These are phyloP conservation scores for Bretschneidera sinensis DNA, from an alignment of 345 rosid species.

Conservation along the genomic window DNA sequence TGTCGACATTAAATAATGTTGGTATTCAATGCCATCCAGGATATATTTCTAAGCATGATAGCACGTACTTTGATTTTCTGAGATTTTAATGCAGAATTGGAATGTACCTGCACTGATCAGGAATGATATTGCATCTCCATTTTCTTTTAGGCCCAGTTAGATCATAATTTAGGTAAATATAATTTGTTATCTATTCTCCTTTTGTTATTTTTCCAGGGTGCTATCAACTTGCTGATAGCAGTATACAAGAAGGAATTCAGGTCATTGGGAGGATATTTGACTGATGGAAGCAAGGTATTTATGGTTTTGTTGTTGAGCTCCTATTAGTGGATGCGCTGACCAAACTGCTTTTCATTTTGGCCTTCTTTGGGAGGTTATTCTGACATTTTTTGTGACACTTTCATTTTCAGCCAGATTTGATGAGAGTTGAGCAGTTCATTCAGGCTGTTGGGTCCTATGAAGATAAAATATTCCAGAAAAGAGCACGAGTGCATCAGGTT, in stretches of 20 bases:
- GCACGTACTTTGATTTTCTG: no score
- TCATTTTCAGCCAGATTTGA: conserved; percentile 64
- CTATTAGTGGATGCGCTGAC: not conserved
- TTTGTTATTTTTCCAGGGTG: conserved; percentile 57
- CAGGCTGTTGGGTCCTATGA: conserved; percentile 91
- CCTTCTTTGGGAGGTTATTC: conserved; percentile 12
- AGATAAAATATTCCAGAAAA: conserved; percentile 91
- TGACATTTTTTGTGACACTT: conserved; percentile 1
- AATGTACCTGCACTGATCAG: no score
- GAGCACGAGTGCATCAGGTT: conserved; percentile 80
- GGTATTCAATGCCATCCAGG: not conserved
- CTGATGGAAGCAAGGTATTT: conserved; percentile 74
- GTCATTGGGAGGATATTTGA: conserved; percentile 74
- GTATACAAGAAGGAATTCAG: conserved; percentile 92
- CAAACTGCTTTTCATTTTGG: conserved; percentile 11
- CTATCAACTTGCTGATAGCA: conserved; percentile 85
- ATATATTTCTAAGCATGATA: no score
- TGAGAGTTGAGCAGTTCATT: conserved; percentile 80
- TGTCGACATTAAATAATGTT: no score
- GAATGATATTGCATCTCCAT: not conserved
- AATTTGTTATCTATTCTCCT: not conserved
- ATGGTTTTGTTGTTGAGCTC: not conserved
- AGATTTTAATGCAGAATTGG: not conserved
- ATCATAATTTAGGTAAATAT: not conserved
- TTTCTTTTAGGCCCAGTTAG: not conserved